Conservation (phyloP, 2,329 filamentous ascomycete species). For the Pseudophaeomoniella oleicola region DNA sequence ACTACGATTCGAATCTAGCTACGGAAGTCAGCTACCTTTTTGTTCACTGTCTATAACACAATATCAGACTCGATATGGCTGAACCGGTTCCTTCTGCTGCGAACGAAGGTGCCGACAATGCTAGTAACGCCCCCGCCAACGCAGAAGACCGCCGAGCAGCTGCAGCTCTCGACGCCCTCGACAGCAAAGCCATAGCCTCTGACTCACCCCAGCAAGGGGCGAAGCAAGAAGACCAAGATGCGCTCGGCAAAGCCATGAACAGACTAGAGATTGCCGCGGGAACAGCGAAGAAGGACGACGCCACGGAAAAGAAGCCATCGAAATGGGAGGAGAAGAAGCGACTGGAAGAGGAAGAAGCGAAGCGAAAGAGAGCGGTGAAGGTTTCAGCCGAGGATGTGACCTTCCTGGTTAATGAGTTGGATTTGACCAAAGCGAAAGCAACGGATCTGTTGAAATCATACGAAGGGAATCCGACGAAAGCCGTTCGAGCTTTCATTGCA, state of each 20-base stretch:
- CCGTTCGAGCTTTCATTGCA: slow-evolving; percentile 26
- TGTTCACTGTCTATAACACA: too few relatives aligned
- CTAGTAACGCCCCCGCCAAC: slow-evolving; percentile 22
- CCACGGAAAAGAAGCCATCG: slow-evolving; percentile 14
- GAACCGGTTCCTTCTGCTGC: slow-evolving; percentile 26
- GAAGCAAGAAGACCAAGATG: slow-evolving; percentile 28
- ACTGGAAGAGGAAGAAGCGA: slow-evolving; percentile 14
- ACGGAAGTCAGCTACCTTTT: too few relatives aligned
- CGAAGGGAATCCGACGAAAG: slow-evolving; percentile 27
- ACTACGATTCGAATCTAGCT: too few relatives aligned
- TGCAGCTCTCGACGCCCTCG: slow-evolving; percentile 32
- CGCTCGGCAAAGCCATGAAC: slow-evolving; percentile 34
- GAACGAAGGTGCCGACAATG: slow-evolving; percentile 18
- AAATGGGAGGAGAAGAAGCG: slow-evolving; percentile 15
- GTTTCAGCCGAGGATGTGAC: slow-evolving; percentile 29
- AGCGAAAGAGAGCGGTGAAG: slow-evolving; percentile 28
- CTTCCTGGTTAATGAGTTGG: slow-evolving; percentile 31
- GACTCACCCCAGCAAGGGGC: slow-evolving; percentile 16
- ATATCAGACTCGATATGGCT: slow-evolving; percentile 25
- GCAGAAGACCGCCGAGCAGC: slow-evolving; percentile 37
- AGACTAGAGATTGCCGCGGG: slow-evolving; percentile 28
- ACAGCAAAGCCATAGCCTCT: slow-evolving; percentile 22
- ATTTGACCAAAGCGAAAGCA: slow-evolving; percentile 30
- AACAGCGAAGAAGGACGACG: slow-evolving; percentile 11
- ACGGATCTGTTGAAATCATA: slow-evolving; percentile 30